Percentiles rank a stretch among this genome's conserved stretches.
phyloP scores from a whole-genome alignment of 768 basidiomycete genomes.

The Trichaptum fuscoviolaceum region DNA sequence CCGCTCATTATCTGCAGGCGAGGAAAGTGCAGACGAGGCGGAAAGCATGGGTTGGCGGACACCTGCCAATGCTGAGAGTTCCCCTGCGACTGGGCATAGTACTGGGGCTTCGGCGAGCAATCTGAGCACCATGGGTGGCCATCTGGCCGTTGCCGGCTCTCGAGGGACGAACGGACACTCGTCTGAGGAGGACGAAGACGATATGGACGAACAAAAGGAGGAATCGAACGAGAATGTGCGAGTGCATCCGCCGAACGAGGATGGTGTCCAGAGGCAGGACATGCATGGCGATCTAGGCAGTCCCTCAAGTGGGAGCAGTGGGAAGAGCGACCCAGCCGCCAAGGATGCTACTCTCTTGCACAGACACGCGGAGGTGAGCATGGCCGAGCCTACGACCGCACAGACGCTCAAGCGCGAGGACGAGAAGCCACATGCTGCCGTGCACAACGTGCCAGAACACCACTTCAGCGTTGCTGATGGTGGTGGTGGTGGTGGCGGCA shows the following conservation, averaged over 20 bases:
- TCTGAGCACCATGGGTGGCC: constrained; percentile 35
- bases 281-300: constrained; percentile 6
- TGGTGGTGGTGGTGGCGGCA: neutral
- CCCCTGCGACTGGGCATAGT: neutral
- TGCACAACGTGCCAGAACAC: constrained; percentile 17
- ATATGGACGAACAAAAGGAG: constrained; percentile 23
- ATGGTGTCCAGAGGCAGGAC: constrained; percentile 14
- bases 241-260: constrained; percentile 25
- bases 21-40: constrained; percentile 19
- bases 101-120: neutral
- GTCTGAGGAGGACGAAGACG: constrained; percentile 32
- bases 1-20: constrained; percentile 1
- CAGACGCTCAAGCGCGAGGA: constrained; percentile 20
- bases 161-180: constrained; percentile 16
- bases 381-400: constrained; percentile 4
- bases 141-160: constrained; percentile 23
- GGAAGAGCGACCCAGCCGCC: constrained; percentile 26
- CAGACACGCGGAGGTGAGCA: constrained; percentile 11
- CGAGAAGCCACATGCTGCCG: constrained; percentile 18
- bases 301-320: constrained; percentile 2
- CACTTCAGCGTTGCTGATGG: constrained; percentile 10
- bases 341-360: constrained; percentile 24
- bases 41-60: constrained; percentile 15
- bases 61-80: constrained; percentile 22
- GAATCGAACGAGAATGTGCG: constrained; percentile 30